phyloP scores from a whole-genome alignment of 345 rosid species.

The Eucalyptus paniculata region DNA sequence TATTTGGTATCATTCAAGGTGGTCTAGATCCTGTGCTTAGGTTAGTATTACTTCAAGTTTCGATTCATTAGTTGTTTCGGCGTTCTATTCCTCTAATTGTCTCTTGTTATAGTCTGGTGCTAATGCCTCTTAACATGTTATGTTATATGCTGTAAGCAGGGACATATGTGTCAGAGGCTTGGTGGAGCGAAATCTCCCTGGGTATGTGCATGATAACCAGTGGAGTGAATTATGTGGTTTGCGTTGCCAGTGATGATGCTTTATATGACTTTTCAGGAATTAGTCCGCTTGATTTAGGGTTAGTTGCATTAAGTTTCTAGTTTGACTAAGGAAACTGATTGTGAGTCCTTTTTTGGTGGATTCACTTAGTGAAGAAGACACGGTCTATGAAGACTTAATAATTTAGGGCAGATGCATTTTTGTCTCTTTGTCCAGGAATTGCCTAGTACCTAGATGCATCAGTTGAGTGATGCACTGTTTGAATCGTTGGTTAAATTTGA shows the following conservation, averaged over 20 bases:
- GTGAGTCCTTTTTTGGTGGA: not conserved
- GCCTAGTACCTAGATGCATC: not conserved
- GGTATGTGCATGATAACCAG: conserved; percentile 20
- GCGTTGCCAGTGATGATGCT: not conserved
- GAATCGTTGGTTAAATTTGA: not conserved
- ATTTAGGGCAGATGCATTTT: not conserved
- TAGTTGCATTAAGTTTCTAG: not conserved
- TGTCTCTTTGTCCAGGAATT: not conserved
- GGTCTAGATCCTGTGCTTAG: conserved; percentile 66
- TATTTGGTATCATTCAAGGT: conserved; percentile 80
- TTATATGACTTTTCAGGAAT: not conserved
- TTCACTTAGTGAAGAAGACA: not conserved
- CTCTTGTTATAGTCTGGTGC: not conserved
- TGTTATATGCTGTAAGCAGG: conserved; percentile 16
- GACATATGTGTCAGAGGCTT: conserved; percentile 63
- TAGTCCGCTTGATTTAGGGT: not conserved
- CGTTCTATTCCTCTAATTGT: not conserved
- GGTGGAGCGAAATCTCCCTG: conserved; percentile 67
- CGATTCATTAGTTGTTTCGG: not conserved
- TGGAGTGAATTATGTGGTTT: not conserved
- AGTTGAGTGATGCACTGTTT: not conserved
- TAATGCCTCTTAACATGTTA: not conserved
- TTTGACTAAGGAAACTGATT: not conserved
- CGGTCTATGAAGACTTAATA: not conserved
- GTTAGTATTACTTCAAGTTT: conserved; percentile 11